Evolutionary conservation across 257 asterid genomes (phyloP).

Genomic region (Solanum bulbocastanum): DNA sequence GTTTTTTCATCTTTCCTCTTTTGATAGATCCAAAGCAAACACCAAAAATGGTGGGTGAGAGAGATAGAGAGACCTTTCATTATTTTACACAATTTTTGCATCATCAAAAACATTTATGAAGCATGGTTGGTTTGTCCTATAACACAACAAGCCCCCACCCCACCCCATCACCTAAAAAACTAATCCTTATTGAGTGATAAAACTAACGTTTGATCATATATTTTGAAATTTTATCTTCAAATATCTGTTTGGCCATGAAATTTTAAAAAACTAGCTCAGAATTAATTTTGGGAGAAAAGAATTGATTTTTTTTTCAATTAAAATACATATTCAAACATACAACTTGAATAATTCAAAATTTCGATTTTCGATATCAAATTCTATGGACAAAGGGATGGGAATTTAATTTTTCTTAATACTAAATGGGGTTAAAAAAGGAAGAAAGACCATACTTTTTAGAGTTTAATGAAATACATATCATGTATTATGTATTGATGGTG

Average conservation of each 20-base stretch:
- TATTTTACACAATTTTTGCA: not conserved
- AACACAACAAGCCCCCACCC: not conserved
- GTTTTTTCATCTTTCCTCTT: not conserved
- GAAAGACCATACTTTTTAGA: not conserved
- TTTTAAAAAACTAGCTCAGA: no score
- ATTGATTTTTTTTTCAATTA: no score
- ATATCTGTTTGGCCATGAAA: no score
- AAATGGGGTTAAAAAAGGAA: not conserved
- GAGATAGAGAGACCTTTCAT: not conserved
- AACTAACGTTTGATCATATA: not conserved
- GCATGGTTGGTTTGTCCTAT: not conserved
- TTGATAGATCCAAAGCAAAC: constrained; percentile 17
- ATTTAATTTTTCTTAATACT: not conserved
- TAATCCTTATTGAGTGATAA: not conserved
- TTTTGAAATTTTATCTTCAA: not conserved
- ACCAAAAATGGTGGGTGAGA: not conserved
- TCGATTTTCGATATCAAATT: not conserved
- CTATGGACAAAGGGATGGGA: not conserved
- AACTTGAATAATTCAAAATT: not conserved
- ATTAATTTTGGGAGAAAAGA: no score
- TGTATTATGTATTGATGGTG: no score
- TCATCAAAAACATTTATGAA: not conserved
- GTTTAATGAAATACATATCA: no score
- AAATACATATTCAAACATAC: no score
- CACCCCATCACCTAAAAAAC: not conserved